phyloP scores from a whole-genome alignment of 164 flowering plant genomes.

The Nymphaea thermarum region DNA sequence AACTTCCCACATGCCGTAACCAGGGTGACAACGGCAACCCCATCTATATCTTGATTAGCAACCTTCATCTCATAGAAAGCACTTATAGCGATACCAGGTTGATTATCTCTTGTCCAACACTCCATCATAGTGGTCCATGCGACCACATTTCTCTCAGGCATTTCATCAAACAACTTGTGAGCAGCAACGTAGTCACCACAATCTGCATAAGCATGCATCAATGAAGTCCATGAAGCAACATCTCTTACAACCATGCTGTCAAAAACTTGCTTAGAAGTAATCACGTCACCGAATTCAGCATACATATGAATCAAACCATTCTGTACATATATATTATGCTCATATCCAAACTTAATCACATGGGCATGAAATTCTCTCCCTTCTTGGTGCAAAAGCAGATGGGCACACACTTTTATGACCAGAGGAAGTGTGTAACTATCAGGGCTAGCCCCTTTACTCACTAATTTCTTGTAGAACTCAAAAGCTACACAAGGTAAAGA shows the following conservation, averaged over 20 bases:
- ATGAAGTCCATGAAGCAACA: conserved; percentile 21
- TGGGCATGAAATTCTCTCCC: conserved; percentile 24
- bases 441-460: conserved; percentile 8
- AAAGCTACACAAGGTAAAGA: conserved; percentile 18
- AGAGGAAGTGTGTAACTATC: conserved; percentile 20
- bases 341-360: conserved; percentile 12
- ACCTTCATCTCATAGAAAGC: conserved; percentile 13
- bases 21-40: conserved; percentile 10
- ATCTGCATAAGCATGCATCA: conserved; percentile 6
- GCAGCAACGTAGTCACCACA: not conserved
- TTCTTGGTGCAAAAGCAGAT: conserved; percentile 7
- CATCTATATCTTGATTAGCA: conserved; percentile 9
- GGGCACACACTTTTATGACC: conserved; percentile 19
- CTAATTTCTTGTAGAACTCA: conserved; percentile 17
- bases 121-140: not conserved
- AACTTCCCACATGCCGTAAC: conserved; percentile 10
- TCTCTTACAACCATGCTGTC: conserved; percentile 15
- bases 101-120: not conserved
- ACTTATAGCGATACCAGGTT: conserved; percentile 5
- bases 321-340: conserved; percentile 15
- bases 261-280: conserved; percentile 15
- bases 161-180: not conserved
- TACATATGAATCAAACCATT: conserved; percentile 19
- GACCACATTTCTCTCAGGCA: conserved; percentile 1
- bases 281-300: conserved; percentile 1